Base-by-base conservation (phyloP, 2,329 filamentous ascomycete species). In the Botrytis sinoallii region DNA sequence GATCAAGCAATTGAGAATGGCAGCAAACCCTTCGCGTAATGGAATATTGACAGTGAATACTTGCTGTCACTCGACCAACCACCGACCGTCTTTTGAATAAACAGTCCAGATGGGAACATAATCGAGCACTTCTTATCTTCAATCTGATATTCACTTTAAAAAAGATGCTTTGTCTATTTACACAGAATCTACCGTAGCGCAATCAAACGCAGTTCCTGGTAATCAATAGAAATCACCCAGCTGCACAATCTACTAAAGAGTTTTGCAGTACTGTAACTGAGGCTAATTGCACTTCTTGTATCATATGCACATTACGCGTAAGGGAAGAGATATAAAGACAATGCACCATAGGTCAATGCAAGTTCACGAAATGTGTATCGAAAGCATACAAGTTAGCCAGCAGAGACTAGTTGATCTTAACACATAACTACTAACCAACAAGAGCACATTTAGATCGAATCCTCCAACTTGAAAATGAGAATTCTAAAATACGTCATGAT, bases 11-110 rank as follows among this genome's bases (percentile, higher is more conserved):
- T 68, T 42, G 22, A 68, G 35, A 29, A 69, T 69, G 38, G 25
- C 52, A 69, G 48, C 10, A 8, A 68, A 44, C 18, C 14, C 38
- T 16, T 57, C 48, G 25, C 3, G 40, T 9, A 32, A 57, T 25
- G n/a, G 5, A 69, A 9, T 69, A 55, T 44, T 18, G 6, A 69
- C 22, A 57, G 66, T 57, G 66, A 69, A 57, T 69, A 57, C n/a
- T 35, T 55, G 16, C 40, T 25, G 35, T 40, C 35, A n/a, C 64
- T 67, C 18, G 6, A 29, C n/a, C 25, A 57, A 29, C 35, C n/a
- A 57, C 38, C 6, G 40, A 42, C 25, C 35, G 48, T 9, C 25
- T n/a, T 14, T n/a, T 5, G 25, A n/a, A 12, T n/a, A 52, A 52
- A 52, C 22, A 18, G 52, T 29, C 52, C 22, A 63, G 22, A n/a